Conservation (phyloP, 306 rosid genomes). For the Glycine latifolia region DNA sequence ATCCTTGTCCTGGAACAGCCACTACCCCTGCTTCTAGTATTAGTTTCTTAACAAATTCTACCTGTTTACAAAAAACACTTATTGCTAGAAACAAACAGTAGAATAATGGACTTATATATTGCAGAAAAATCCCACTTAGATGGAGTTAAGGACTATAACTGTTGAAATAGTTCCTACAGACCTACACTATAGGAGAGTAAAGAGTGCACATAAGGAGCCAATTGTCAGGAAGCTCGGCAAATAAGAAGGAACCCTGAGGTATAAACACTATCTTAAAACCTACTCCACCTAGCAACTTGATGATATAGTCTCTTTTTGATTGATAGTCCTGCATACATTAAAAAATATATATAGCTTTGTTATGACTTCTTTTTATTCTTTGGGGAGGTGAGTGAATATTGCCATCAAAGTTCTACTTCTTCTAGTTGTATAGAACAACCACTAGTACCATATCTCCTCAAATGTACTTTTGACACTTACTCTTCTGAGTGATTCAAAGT, state of each 20-base stretch:
- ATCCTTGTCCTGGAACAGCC: slow-evolving; percentile 89
- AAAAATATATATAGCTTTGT: slow-evolving; percentile 16
- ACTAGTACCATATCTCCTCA: background rate
- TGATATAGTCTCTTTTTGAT: slow-evolving; percentile 71
- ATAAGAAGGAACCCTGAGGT: slow-evolving; percentile 83
- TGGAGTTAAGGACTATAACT: background rate
- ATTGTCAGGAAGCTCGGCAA: slow-evolving; percentile 78
- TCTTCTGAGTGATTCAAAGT: slow-evolving; percentile 67
- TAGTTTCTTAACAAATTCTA: slow-evolving; percentile 72
- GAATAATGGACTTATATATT: slow-evolving; percentile 26
- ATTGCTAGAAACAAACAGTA: background rate
- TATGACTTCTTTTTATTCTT: background rate
- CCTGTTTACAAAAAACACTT: slow-evolving; percentile 53
- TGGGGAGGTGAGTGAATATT: background rate
- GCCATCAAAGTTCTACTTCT: slow-evolving; percentile 10
- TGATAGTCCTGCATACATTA: slow-evolving; percentile 70
- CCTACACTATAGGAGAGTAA: slow-evolving; percentile 20
- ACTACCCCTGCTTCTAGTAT: slow-evolving; percentile 82
- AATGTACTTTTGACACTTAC: slow-evolving; percentile 48
- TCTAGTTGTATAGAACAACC: slow-evolving; percentile 10
- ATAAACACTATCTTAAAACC: slow-evolving; percentile 76
- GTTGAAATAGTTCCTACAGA: slow-evolving; percentile 8
- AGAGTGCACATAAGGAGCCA: slow-evolving; percentile 57
- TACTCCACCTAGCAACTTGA: slow-evolving; percentile 62
- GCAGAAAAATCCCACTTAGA: background rate